Evolutionary conservation across 208 protist species (phyloP).

Genomic region (Leptomonas seymouri): DNA sequence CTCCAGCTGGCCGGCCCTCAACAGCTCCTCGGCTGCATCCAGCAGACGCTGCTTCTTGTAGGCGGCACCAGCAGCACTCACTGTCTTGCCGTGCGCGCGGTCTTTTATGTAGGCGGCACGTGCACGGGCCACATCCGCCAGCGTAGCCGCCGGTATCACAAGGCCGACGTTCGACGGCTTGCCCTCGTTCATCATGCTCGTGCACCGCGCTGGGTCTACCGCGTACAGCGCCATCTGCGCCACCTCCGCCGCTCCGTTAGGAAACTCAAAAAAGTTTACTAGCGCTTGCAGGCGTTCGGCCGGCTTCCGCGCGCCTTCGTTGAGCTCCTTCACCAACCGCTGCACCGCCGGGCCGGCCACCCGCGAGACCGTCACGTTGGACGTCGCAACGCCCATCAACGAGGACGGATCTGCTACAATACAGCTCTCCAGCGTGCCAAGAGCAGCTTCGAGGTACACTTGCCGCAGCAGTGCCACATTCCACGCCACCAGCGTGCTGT

Average conservation of each 20-base stretch:
- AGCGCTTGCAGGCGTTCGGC: slow-evolving; percentile 65
- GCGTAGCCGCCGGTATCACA: slow-evolving; percentile 48
- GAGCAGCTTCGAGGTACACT: slow-evolving; percentile 67
- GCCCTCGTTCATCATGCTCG: slow-evolving; percentile 24
- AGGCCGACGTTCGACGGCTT: slow-evolving; percentile 37
- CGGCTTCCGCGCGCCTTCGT: slow-evolving; percentile 42
- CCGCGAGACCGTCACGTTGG: slow-evolving; percentile 39
- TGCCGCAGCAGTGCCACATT: slow-evolving; percentile 67
- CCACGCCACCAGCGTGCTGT: slow-evolving; percentile 92
- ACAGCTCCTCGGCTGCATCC: slow-evolving; percentile 72
- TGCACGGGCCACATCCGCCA: slow-evolving; percentile 50
- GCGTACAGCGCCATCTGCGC: slow-evolving; percentile 48
- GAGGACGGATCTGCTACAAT: slow-evolving; percentile 56
- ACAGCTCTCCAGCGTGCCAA: slow-evolving; percentile 64
- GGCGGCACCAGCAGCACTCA: slow-evolving; percentile 44
- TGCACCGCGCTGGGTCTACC: slow-evolving; percentile 48
- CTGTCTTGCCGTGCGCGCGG: slow-evolving; percentile 73
- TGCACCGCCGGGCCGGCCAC: slow-evolving; percentile 58
- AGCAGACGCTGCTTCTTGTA: slow-evolving; percentile 69
- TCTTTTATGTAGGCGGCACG: slow-evolving; percentile 60
- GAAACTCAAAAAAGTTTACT: slow-evolving; percentile 80
- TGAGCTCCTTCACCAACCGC: slow-evolving; percentile 60
- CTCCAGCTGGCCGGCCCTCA: slow-evolving; percentile 73
- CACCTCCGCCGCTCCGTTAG: slow-evolving; percentile 70
- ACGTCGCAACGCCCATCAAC: slow-evolving; percentile 49